Evolutionary conservation across 805 yeast genomes (phyloP), one percentile per base, ranked within the genome.

Genomic region (Metschnikowia rubicola): DNA sequence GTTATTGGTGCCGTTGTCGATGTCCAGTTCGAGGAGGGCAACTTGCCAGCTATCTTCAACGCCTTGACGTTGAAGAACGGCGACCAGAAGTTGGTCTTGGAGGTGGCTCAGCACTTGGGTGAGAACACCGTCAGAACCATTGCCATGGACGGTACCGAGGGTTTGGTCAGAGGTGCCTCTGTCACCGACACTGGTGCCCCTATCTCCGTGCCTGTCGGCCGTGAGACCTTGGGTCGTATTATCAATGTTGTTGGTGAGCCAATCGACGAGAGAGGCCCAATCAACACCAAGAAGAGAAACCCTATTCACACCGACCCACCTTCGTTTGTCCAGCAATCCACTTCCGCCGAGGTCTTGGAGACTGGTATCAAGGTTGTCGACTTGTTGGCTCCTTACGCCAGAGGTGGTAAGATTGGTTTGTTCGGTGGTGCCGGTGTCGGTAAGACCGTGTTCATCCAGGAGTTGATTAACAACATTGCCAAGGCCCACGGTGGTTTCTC

Each of bases 361-460:
- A 92, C 99, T 60, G 97, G 99, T 89, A 92, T 92, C 75, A 92
- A 92, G 84, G 99, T 92, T 76, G 99, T 92, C 79, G 99, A 92
- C 75, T 82, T 92, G 71, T 84, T 92, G 63, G 99, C 99, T 64
- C 99, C 99, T 65, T 92, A 92, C 82, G 98, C 99, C 73, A 90
- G 97, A 88, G 99, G 99, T 88, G 99, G 99, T 88, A 92, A 92
- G 86, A 92, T 92, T 89, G 99, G 99, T 86, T 85, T 92, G 71
- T 92, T 92, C 87, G 99, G 99, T 83, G 99, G 99, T 92, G 99
- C 99, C 77, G 99, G 99, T 92, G 99, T 92, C 88, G 99, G 99
- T 80, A 92, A 92, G 80, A 92, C 99, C 77, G 99, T 92, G 58
- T 92, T 92, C 80, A 92, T 92, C 79, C 99, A 92, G 83, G 99